Evolutionary conservation across 805 yeast genomes (phyloP).

Genomic region (Kodamaea lidongshanica): DNA sequence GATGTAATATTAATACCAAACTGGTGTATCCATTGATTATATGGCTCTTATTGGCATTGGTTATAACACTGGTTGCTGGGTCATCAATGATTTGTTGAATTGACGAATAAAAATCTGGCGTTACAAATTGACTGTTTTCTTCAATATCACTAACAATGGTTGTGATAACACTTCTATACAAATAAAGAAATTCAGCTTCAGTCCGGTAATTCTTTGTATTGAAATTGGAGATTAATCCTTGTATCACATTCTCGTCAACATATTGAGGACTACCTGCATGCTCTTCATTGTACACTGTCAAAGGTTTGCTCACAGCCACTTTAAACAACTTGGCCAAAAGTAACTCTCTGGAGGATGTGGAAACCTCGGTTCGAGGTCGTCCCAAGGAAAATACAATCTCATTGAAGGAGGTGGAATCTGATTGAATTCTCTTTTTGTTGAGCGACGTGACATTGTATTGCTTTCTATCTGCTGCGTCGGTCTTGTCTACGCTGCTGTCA

Average conservation of each 20-base stretch:
- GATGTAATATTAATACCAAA: conserved; percentile 38
- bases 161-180: conserved; percentile 36
- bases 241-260: conserved; percentile 32
- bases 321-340: conserved; percentile 47
- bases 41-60: conserved; percentile 33
- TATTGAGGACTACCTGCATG: conserved; percentile 30
- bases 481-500: conserved; percentile 6
- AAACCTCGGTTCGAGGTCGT: conserved; percentile 38
- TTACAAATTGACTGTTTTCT: conserved; percentile 38
- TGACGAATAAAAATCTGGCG: conserved; percentile 23
- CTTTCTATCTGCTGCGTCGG: conserved; percentile 12
- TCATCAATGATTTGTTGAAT: conserved; percentile 27
- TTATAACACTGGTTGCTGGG: conserved; percentile 28
- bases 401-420: conserved; percentile 32
- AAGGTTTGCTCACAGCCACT: conserved; percentile 39
- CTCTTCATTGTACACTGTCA: conserved; percentile 31
- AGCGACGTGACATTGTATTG: conserved; percentile 26
- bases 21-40: conserved; percentile 34
- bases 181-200: conserved; percentile 34
- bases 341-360: conserved; percentile 42
- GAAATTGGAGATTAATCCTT: conserved; percentile 30
- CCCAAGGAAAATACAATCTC: conserved; percentile 42
- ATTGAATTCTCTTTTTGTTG: conserved; percentile 31
- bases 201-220: conserved; percentile 29
- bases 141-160: conserved; percentile 45